phyloP scores from a whole-genome alignment of 148 eudicot species.

The Rhododendron williamsianum region DNA sequence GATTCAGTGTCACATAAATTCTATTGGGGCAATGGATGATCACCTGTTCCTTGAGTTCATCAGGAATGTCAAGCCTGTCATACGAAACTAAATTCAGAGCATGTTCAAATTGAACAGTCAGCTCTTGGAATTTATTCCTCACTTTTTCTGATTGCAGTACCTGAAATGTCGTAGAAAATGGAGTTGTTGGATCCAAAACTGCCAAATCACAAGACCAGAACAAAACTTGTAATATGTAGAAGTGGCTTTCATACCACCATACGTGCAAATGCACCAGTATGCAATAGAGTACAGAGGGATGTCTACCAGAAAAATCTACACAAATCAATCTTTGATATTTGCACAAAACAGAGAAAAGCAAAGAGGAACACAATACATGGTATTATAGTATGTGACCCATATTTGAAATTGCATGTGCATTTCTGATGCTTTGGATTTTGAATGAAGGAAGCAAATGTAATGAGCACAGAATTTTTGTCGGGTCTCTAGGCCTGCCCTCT shows the following conservation, averaged over 20 bases:
- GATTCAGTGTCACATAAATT: not conserved
- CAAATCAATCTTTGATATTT: not conserved
- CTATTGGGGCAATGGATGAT: not conserved
- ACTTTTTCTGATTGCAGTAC: conserved; percentile 9
- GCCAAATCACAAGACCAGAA: not conserved
- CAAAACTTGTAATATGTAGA: not conserved
- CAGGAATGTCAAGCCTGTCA: conserved; percentile 9
- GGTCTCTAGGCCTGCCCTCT: too few relatives aligned
- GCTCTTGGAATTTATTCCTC: conserved; percentile 2
- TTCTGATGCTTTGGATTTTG: not conserved
- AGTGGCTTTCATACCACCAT: not conserved
- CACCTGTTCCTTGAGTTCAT: conserved; percentile 14
- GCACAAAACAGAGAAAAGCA: not conserved
- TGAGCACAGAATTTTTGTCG: not conserved
- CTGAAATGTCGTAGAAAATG: not conserved
- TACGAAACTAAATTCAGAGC: not conserved
- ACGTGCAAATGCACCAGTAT: not conserved
- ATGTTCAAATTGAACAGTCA: conserved; percentile 7
- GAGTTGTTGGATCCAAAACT: conserved; percentile 2
- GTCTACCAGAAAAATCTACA: not conserved
- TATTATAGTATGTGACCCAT: too few relatives aligned
- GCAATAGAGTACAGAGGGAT: not conserved
- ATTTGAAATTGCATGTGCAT: not conserved
- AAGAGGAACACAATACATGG: not conserved
- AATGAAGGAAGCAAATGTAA: not conserved